Evolutionary conservation across 208 protist genomes (phyloP), one percentile per base, ranked within the genome.

Genomic region (Trypanosoma lewisi): DNA sequence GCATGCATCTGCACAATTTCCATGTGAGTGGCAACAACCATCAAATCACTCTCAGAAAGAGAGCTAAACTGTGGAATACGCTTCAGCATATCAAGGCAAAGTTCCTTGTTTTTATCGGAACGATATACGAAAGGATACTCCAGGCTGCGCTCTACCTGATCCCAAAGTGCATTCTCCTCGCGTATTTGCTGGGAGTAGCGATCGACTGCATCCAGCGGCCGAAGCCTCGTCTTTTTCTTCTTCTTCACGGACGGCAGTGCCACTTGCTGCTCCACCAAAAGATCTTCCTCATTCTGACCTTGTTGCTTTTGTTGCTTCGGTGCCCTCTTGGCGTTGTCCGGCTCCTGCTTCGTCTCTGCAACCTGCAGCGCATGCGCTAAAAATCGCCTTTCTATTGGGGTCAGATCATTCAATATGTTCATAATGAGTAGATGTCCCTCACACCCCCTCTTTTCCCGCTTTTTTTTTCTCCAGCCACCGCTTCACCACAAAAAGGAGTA

Each of bases 121-220:
- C 87, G 80, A 58, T 89, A 89, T 21, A 83, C 69, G 17, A 89
- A 54, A 9, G 83, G 81, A 7, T 80, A 64, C 19, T 85, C 71
- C 17, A 89, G 73, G 19, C 73, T 85, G n/a, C 74, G 28, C 67
- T 77, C 57, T 3, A 93, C 74, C 14, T 47, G 39, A 27, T 66
- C 64, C 82, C 82, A 93, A 47, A 70, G 67, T 3, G 42, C 59
- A 54, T 33, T 28, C 33, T 78, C 72, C 31, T 63, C 53, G 7
- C 41, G 41, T 23, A 33, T 25, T 14, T 59, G 50, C 44, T 65
- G 21, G 19, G 49, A 36, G 21, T 42, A 34, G 23, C 60, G 61
- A 7, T 45, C 50, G 5, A 61, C 36, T 17, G 51, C 51, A 44
- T 62, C 63, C 0, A 19, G 23, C 2, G 52, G 49, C 37, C 30